These are phyloP conservation scores for Penicillium paradoxum DNA, from an alignment of 495 filamentous ascomycete species.

Conservation along the genomic window DNA sequence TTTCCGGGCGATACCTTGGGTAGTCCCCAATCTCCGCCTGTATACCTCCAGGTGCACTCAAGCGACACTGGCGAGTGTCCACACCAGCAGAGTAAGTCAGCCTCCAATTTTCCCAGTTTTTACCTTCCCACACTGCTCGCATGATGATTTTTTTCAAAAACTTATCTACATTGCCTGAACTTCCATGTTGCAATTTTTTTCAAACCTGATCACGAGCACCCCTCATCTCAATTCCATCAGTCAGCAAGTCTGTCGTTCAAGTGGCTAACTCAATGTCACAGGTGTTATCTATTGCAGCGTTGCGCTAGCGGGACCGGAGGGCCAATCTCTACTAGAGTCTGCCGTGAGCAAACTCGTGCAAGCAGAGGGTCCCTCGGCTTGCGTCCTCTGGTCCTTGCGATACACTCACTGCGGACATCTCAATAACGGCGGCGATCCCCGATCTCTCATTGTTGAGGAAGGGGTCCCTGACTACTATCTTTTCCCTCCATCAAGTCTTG, in stretches of 20 bases:
- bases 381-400: constrained; percentile 55
- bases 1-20: constrained; percentile 55
- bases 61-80: constrained; percentile 90
- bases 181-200: constrained; percentile 64
- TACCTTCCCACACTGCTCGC: constrained; percentile 34
- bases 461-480: constrained; percentile 26
- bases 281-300: constrained; percentile 67
- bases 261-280: constrained; percentile 48
- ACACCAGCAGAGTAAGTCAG: constrained; percentile 73
- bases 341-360: constrained; percentile 54
- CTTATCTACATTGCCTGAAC: constrained; percentile 99
- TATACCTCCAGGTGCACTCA: constrained; percentile 74
- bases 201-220: constrained; percentile 61
- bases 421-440: constrained; percentile 10
- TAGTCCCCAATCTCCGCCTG: constrained; percentile 43
- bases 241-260: constrained; percentile 9
- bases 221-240: constrained; percentile 8
- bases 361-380: constrained; percentile 27
- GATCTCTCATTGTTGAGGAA: constrained; percentile 3
- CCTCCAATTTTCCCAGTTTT: constrained; percentile 7
- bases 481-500: constrained; percentile 53
- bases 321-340: constrained; percentile 41
- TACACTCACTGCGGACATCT: constrained; percentile 51
- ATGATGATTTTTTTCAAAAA: constrained; percentile 73
- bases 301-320: constrained; percentile 29